phyloP scores from a whole-genome alignment of 2,329 filamentous ascomycete genomes.

The Exserohilum turcica region DNA sequence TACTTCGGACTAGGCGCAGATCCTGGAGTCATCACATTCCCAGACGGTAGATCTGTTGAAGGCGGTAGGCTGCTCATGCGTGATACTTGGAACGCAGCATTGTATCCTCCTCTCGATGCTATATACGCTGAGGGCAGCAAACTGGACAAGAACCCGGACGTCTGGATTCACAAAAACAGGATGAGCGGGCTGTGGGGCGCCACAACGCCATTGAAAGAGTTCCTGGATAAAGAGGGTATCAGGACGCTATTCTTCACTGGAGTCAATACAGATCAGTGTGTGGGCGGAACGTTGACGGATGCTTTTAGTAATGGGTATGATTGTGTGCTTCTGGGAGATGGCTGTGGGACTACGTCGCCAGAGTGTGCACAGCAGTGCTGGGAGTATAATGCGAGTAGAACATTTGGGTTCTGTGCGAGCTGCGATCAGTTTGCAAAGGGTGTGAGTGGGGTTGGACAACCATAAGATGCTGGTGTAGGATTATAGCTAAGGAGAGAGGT shows the following conservation, averaged over 20 bases:
- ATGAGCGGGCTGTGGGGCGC: constrained; percentile 51
- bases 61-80: constrained; percentile 48
- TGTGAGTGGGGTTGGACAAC: constrained; percentile 42
- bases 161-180: constrained; percentile 49
- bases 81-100: constrained; percentile 50
- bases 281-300: constrained; percentile 50
- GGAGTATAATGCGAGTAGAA: constrained; percentile 49
- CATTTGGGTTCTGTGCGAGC: constrained; percentile 49
- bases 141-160: constrained; percentile 24
- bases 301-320: constrained; percentile 52
- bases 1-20: constrained; percentile 44
- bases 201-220: constrained; percentile 43
- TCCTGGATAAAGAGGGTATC: constrained; percentile 47
- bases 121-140: constrained; percentile 33
- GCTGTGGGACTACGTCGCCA: constrained; percentile 49
- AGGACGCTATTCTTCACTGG: constrained; percentile 50
- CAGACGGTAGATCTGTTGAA: constrained; percentile 29
- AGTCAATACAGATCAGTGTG: constrained; percentile 53
- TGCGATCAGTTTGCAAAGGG: constrained; percentile 42
- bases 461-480: too few relatives aligned
- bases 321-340: constrained; percentile 50
- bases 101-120: constrained; percentile 47
- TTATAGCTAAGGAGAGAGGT: too few relatives aligned
- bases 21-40: constrained; percentile 27
- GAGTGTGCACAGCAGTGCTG: constrained; percentile 48